Evolutionary conservation across 805 yeast species (phyloP), one percentile per base, ranked within the genome.

Genomic region (Pichia ethanolica): DNA sequence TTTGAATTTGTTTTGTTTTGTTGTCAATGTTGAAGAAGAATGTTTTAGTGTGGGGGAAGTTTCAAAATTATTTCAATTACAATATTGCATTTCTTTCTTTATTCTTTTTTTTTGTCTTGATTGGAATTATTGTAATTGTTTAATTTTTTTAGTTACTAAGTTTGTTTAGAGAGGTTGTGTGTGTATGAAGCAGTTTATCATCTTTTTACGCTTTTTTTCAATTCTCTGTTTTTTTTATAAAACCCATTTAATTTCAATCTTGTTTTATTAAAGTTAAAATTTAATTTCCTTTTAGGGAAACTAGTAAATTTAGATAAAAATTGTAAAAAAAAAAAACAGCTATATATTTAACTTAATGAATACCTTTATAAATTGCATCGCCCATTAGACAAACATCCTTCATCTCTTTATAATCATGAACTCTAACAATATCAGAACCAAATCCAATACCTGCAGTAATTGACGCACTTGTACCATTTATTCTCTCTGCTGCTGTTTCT

Each of bases 371-470:
- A 35, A 87, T 71, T 0, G 90, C 89, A 67, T 90, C 96, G 4
- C 89, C 88, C 55, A 85, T 71, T 28, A 70, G 65, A 25, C 80
- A 65, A 11, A 75, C 78, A 54, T 82, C 80, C 37, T 62, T 66
- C 53, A 69, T 79, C 51, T 78, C 83, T 52, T 67, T 71, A 36
- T 83, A 86, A 63, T 91, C 95, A 64, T 91, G 99, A 4, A 90
- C 96, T 42, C 99, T 71, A 1, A 91, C 86, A 25, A 93, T 81
- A 62, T 89, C 91, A 0, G 87, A 73, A 1, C 84, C 82, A 57
- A 78, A 82, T 11, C 83, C 83, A 36, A 89, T 75, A 53, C 93
- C 78, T 0, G 95, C 82, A 53, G 85, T 75, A 3, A 86, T 77
- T 0, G 88, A 72, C 0, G 95, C 86, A 9, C 82, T 81, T 0